phyloP scores from a whole-genome alignment of 2,329 filamentous ascomycete genomes.

The Decorospora gaudefroyi region DNA sequence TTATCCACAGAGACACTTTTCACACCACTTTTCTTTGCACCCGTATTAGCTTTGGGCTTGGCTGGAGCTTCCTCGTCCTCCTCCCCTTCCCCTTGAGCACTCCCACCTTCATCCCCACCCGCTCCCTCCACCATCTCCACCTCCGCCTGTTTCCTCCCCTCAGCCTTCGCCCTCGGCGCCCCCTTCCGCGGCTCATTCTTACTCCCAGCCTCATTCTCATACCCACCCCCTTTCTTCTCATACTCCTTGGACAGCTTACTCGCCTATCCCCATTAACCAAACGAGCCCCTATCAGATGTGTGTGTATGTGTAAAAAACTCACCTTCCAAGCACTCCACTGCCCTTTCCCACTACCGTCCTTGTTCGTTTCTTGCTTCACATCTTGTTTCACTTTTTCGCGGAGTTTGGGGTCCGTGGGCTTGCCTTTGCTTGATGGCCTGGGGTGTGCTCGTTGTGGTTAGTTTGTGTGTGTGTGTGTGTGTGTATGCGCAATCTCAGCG shows the following conservation, averaged over 20 bases:
- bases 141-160: conserved; percentile 15
- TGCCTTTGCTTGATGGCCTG: conserved; percentile 52
- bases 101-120: conserved; percentile 21
- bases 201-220: conserved; percentile 49
- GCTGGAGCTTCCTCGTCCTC: conserved; percentile 1
- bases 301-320: conserved; percentile 3
- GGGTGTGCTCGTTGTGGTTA: no score
- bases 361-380: conserved; percentile 53
- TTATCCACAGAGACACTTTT: conserved; percentile 24
- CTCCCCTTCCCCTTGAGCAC: not conserved
- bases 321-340: conserved; percentile 57
- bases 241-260: conserved; percentile 52
- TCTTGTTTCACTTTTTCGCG: conserved; percentile 54
- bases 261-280: conserved; percentile 31
- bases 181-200: conserved; percentile 54
- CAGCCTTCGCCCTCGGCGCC: conserved; percentile 37
- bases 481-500: no score
- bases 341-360: conserved; percentile 54
- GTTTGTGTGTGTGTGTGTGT: no score
- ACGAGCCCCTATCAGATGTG: not conserved
- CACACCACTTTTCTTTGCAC: conserved; percentile 19
- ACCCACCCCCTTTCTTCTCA: conserved; percentile 48
- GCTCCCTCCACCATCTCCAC: conserved; percentile 22
- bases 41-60: conserved; percentile 28
- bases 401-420: conserved; percentile 53